These are phyloP conservation scores for Coemansia sp. DNA, from an alignment of 192 early-diverging fungal species.

Conservation along the genomic window DNA sequence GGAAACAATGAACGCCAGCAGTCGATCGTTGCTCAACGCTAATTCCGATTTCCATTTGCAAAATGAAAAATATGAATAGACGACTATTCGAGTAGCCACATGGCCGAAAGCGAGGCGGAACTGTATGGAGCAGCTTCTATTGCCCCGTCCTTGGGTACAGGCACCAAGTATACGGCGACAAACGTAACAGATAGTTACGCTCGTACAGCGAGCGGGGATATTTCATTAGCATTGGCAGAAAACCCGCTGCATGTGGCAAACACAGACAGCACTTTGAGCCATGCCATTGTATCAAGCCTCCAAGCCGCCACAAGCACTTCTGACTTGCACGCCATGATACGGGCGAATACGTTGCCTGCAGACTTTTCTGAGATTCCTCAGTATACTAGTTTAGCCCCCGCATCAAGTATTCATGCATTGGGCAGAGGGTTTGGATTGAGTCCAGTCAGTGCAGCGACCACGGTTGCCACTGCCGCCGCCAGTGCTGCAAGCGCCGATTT, in stretches of 20 bases:
- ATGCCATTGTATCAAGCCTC: conserved; percentile 49
- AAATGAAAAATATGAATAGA: conserved; percentile 5
- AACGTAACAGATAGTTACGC: background rate
- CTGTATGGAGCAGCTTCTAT: background rate
- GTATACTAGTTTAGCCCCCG: background rate
- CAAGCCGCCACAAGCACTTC: conserved; percentile 48
- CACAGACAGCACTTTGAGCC: conserved; percentile 26
- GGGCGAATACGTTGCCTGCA: conserved; percentile 26
- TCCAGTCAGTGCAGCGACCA: conserved; percentile 37
- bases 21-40: background rate
- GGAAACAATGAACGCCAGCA: background rate
- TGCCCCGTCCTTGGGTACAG: background rate
- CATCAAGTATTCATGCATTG: conserved; percentile 19
- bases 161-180: background rate
- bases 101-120: conserved; percentile 12
- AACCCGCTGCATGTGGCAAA: conserved; percentile 26
- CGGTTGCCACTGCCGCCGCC: conserved; percentile 39
- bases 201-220: background rate
- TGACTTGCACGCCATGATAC: conserved; percentile 47
- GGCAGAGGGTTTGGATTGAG: conserved; percentile 9
- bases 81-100: conserved; percentile 1
- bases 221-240: background rate
- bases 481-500: conserved; percentile 30
- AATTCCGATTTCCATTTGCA: background rate
- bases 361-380: background rate